These are phyloP conservation scores for Wickerhamomyces xylosicus DNA, from an alignment of 805 yeast genomes.

Conservation along the genomic window DNA sequence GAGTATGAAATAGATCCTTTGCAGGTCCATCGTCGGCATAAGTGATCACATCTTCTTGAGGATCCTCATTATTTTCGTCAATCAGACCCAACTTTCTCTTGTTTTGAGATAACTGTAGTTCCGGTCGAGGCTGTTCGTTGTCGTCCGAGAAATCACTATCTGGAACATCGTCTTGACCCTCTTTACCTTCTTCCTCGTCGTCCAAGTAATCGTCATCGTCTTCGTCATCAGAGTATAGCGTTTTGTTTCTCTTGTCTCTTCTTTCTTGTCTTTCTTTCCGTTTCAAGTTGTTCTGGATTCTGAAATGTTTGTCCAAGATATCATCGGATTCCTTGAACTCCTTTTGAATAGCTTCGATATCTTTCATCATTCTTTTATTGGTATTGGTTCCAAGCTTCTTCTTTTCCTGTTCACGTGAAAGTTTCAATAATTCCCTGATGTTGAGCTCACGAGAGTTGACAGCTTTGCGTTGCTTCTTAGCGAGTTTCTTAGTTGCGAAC, in stretches of 20 bases:
- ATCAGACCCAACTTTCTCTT: slow-evolving; percentile 1
- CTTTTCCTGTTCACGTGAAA: background rate
- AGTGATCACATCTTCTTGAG: background rate
- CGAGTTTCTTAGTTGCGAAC: background rate
- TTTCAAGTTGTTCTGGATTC: slow-evolving; percentile 13
- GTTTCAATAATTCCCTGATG: background rate
- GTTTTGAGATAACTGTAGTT: slow-evolving; percentile 1
- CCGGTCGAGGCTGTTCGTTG: slow-evolving; percentile 6
- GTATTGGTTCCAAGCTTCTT: background rate
- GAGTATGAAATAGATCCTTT: background rate
- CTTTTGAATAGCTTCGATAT: background rate
- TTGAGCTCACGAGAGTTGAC: background rate
- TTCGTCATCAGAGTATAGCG: slow-evolving; percentile 4
- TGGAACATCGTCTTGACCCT: slow-evolving; percentile 10
- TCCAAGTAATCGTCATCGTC: slow-evolving; percentile 3
- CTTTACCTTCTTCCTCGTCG: slow-evolving; percentile 3
- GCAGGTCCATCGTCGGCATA: background rate
- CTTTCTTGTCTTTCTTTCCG: slow-evolving; percentile 26
- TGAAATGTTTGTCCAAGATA: slow-evolving; percentile 14
- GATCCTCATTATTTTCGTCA: slow-evolving; percentile 3
- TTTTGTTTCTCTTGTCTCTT: slow-evolving; percentile 8
- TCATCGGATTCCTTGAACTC: slow-evolving; percentile 11
- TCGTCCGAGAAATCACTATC: slow-evolving; percentile 15
- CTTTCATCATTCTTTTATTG: background rate
- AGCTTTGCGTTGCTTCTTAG: background rate